phyloP scores from a whole-genome alignment of 2,329 filamentous ascomycete genomes.

The Aspergillus ustus region DNA sequence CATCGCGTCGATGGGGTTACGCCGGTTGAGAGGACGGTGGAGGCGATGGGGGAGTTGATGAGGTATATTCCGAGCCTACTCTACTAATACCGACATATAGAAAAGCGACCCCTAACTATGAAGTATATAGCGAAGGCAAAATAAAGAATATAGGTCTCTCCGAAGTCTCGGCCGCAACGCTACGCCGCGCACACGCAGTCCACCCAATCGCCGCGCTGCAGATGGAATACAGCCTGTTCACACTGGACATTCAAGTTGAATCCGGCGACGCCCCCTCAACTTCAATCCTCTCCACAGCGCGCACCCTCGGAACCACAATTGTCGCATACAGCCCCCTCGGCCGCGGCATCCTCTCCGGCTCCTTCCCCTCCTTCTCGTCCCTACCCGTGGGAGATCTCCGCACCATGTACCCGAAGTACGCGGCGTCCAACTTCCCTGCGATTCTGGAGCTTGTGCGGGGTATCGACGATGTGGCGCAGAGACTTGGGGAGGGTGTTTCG shows the following conservation, averaged over 20 bases:
- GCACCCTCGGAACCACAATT: slow-evolving; percentile 61
- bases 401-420: slow-evolving; percentile 52
- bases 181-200: slow-evolving; percentile 55
- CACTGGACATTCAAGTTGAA: slow-evolving; percentile 55
- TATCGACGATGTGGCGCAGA: slow-evolving; percentile 55
- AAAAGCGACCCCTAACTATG: background rate
- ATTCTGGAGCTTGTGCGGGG: slow-evolving; percentile 59
- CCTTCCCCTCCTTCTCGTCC: slow-evolving; percentile 52
- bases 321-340: slow-evolving; percentile 66
- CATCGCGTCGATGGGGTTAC: slow-evolving; percentile 50
- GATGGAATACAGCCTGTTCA: slow-evolving; percentile 57
- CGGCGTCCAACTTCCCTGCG: slow-evolving; percentile 56
- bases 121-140: slow-evolving; percentile 47
- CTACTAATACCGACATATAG: background rate
- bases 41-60: slow-evolving; percentile 51
- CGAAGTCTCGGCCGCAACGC: slow-evolving; percentile 49
- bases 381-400: slow-evolving; percentile 56
- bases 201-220: slow-evolving; percentile 55
- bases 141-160: slow-evolving; percentile 55
- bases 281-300: slow-evolving; percentile 59
- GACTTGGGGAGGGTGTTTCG: slow-evolving; percentile 56
- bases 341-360: slow-evolving; percentile 61
- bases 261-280: slow-evolving; percentile 42
- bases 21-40: slow-evolving; percentile 51
- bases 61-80: slow-evolving; percentile 22